Conservation (phyloP, 1,139 yeast genomes). For the Pichiaceae sp. region DNA sequence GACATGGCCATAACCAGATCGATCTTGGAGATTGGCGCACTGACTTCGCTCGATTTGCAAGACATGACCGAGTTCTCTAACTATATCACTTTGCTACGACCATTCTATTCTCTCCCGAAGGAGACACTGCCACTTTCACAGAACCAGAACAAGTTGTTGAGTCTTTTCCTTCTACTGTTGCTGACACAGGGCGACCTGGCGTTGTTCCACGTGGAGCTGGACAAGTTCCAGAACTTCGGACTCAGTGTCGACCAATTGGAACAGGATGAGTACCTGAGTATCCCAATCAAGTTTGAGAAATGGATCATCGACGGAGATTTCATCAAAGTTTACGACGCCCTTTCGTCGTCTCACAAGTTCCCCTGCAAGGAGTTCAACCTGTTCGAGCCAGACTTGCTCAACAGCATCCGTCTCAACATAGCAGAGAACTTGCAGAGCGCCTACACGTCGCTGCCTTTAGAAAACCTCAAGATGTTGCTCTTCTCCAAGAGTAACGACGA, state of each 20-base stretch:
- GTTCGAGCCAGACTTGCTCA: conserved; percentile 56
- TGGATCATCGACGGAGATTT: conserved; percentile 97
- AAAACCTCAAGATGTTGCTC: conserved; percentile 74
- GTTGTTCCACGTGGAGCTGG: conserved; percentile 84
- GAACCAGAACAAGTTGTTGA: conserved; percentile 69
- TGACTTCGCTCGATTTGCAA: conserved; percentile 58
- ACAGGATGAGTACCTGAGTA: conserved; percentile 52
- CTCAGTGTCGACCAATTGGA: conserved; percentile 50
- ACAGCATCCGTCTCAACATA: conserved; percentile 77
- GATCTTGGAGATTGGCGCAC: conserved; percentile 81
- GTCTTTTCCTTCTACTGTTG: conserved; percentile 67
- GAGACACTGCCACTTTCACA: conserved; percentile 40
- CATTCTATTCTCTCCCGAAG: conserved; percentile 49
- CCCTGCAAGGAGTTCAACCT: conserved; percentile 54
- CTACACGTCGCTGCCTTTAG: conserved; percentile 66
- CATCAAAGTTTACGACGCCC: conserved; percentile 81
- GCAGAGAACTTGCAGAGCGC: conserved; percentile 82
- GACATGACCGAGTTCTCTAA: conserved; percentile 63
- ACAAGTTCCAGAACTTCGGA: conserved; percentile 49
- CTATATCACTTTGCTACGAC: conserved; percentile 66
- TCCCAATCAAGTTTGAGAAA: conserved; percentile 84
- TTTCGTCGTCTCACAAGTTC: conserved; percentile 31
- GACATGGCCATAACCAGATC: conserved; percentile 76
- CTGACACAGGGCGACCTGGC: conserved; percentile 81
- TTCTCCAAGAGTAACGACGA: conserved; percentile 64